These are phyloP conservation scores for Oleoguttula mirabilis DNA, from an alignment of 495 filamentous ascomycete species.

Conservation along the genomic window DNA sequence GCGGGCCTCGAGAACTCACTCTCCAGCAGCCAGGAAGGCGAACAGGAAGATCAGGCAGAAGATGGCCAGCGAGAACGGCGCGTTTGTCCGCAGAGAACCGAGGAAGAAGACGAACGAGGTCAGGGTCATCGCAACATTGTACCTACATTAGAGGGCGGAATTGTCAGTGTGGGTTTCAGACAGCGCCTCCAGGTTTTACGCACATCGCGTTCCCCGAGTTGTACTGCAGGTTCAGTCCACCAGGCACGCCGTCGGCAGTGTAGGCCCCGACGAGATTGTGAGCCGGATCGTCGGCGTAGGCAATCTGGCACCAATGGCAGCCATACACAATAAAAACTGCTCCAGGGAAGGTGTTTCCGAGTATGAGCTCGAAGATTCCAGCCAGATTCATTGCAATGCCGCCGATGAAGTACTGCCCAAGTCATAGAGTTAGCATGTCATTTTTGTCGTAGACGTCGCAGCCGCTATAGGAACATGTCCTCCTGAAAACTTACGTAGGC, in stretches of 20 bases:
- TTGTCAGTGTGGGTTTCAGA: no score
- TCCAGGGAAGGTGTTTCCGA: slow-evolving; percentile 23
- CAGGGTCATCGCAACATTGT: slow-evolving; percentile 21
- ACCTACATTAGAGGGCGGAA: no score
- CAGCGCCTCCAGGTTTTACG: no score
- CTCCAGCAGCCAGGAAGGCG: slow-evolving; percentile 20
- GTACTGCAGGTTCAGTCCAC: no score
- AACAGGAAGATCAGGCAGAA: slow-evolving; percentile 22
- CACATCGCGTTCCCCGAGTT: no score
- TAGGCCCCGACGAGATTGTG: slow-evolving; percentile 12
- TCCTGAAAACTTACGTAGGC: no score
- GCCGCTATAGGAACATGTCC: no score
- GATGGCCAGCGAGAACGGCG: slow-evolving; percentile 15
- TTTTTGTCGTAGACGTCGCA: no score
- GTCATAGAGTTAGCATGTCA: no score
- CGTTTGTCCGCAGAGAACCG: slow-evolving; percentile 18
- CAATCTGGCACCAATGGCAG: slow-evolving; percentile 18
- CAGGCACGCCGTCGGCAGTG: slow-evolving; percentile 9
- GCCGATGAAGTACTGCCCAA: slow-evolving; percentile 23
- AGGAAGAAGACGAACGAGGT: slow-evolving; percentile 20
- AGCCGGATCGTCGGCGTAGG: slow-evolving; percentile 17
- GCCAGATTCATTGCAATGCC: slow-evolving; percentile 21
- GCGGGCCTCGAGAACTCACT: no score
- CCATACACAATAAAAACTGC: slow-evolving; percentile 23
- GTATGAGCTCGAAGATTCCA: slow-evolving; percentile 21